Percentiles rank a stretch among this genome's conserved stretches.
These are phyloP conservation scores for Yamadazyma buinensis DNA, from an alignment of 1,139 yeast genomes.

Conservation along the genomic window DNA sequence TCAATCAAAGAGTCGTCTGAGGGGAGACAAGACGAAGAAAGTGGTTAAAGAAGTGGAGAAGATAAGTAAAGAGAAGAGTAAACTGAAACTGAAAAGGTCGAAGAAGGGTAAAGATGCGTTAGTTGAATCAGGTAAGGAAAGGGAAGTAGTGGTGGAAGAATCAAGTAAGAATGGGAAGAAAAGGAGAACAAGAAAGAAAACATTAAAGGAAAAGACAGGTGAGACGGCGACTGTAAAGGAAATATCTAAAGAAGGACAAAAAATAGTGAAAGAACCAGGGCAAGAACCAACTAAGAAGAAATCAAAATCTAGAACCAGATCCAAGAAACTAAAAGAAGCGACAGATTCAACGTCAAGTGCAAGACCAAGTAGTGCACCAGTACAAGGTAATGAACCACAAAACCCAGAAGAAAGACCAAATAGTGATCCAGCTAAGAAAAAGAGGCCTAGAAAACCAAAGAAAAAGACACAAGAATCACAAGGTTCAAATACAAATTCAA, in stretches of 20 bases:
- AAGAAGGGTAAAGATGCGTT: neutral
- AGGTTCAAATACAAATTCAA: neutral
- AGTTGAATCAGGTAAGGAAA: neutral
- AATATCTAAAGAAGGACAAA: neutral
- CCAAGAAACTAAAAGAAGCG: too few species aligned
- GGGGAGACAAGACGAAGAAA: conserved; percentile 1
- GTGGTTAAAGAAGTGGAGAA: neutral
- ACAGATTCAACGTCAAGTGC: too few species aligned
- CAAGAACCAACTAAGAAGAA: too few species aligned
- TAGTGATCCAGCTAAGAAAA: neutral
- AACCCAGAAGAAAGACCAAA: neutral
- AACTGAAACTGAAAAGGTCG: neutral
- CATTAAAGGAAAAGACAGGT: neutral
- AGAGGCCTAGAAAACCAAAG: too few species aligned
- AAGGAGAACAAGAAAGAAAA: neutral
- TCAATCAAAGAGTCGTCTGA: neutral
- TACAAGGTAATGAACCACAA: too few species aligned
- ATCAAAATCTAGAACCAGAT: too few species aligned
- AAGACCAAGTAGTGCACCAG: too few species aligned
- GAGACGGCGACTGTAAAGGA: neutral
- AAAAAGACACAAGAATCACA: neutral
- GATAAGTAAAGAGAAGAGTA: neutral
- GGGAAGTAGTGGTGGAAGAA: neutral
- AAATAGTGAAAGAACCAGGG: neutral
- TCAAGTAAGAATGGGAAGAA: neutral